phyloP scores from a whole-genome alignment of 129 eudicot species.

The Ambrosia artemisiifolia region DNA sequence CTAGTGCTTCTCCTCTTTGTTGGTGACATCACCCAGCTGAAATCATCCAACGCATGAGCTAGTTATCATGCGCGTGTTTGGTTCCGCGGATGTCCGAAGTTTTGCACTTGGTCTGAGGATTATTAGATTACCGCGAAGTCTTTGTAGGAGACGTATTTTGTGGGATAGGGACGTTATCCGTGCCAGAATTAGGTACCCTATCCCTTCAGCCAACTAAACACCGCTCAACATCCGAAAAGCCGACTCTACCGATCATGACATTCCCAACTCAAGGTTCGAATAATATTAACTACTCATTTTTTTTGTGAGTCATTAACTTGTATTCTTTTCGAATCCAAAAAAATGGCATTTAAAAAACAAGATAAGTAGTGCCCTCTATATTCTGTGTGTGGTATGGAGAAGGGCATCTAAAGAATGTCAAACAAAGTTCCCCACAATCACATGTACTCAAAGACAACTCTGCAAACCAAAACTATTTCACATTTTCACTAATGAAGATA shows the following conservation, averaged over 20 bases:
- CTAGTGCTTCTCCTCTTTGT: no score
- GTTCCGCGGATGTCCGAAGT: no score
- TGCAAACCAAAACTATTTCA: slow-evolving; percentile 8
- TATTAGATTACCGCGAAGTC: no score
- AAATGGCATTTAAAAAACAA: slow-evolving; percentile 5
- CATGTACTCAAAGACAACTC: slow-evolving; percentile 3
- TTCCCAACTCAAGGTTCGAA: not conserved
- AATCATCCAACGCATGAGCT: no score
- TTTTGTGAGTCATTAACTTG: not conserved
- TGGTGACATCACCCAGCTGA: no score
- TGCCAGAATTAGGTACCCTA: no score
- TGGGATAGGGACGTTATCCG: no score
- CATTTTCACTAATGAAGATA: not conserved
- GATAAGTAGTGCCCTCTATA: slow-evolving; percentile 19
- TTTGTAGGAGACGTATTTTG: no score
- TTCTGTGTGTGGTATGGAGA: slow-evolving; percentile 29
- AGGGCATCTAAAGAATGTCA: slow-evolving; percentile 26
- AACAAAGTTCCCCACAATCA: slow-evolving; percentile 23
- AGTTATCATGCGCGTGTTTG: no score
- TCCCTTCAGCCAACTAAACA: not conserved
- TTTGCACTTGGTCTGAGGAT: no score
- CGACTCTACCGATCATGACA: not conserved
- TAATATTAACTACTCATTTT: slow-evolving; percentile 10
- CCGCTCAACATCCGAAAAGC: not conserved
- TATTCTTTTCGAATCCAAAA: not conserved